phyloP scores from a whole-genome alignment of 306 rosid species.

The Fagus crenata region DNA sequence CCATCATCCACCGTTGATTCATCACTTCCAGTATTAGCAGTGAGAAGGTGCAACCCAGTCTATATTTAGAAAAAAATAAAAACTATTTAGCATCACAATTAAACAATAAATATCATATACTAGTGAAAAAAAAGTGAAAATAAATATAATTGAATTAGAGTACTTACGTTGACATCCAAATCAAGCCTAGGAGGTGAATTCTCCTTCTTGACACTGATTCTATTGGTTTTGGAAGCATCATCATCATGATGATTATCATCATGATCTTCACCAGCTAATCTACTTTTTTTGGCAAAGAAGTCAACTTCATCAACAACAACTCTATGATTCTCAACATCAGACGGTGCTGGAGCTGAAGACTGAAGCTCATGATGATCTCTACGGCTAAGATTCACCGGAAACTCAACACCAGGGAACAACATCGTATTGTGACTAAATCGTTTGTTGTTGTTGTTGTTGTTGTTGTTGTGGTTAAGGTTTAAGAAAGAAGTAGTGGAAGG shows the following conservation, averaged over 20 bases:
- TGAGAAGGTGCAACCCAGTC: conserved; percentile 85
- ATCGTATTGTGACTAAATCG: neutral
- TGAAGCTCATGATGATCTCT: conserved; percentile 3
- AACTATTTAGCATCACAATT: neutral
- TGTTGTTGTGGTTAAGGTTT: conserved; percentile 12
- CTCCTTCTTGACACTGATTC: conserved; percentile 57
- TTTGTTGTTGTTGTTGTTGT: conserved; percentile 22
- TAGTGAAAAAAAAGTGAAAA: neutral
- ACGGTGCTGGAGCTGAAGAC: neutral
- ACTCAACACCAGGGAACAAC: conserved; percentile 57
- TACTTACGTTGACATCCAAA: conserved; percentile 57
- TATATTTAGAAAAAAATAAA: conserved; percentile 13
- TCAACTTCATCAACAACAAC: conserved; percentile 54
- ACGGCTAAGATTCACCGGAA: conserved; percentile 52
- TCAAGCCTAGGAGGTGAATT: conserved; percentile 23
- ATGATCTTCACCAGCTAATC: conserved; percentile 6
- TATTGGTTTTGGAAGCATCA: conserved; percentile 22
- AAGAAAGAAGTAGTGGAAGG: no score
- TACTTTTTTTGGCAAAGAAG: conserved; percentile 61
- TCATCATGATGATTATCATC: conserved; percentile 7
- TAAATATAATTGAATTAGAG: neutral
- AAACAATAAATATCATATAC: neutral
- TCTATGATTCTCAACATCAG: conserved; percentile 31
- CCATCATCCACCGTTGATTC: conserved; percentile 89
- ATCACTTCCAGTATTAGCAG: conserved; percentile 80